Evolutionary conservation across 176 grass and related monocot genomes (phyloP), one percentile per base, ranked within the genome.

Genomic region (Poa pratensis): DNA sequence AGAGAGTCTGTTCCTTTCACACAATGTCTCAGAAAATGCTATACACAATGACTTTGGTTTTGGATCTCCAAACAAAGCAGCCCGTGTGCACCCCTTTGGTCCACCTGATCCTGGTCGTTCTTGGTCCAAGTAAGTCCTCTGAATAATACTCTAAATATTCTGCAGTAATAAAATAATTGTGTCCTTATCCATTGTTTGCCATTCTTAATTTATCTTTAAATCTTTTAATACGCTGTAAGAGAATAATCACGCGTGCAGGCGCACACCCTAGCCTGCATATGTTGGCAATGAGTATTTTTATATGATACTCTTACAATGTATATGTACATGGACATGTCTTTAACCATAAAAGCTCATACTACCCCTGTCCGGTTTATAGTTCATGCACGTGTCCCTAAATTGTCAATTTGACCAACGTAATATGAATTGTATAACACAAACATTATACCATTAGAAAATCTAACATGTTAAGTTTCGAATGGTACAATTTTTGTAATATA

Each of bases 101-200:
- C 77, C 88, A 24, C 81, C 78, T 79, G 72, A 42, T 42, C 40
- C 40, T 42, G 40, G 40, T 88, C 78, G 68, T 89, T 88, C 73
- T 57, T 95, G 91, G 89, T 86, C 91, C 82, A 98, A 94, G 96
- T 98, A 94, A 86, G 89, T 88, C 11, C 14, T 73, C 68, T 66
- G 40, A 24, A 85, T 28, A 30, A 12, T 63, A 53, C 78, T 73
- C 52, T 55, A 23, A 8, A 57, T 79, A 75, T 78, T 53, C 61
- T 68, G 39, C 9, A 35, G 32, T 22, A 52, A 35, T 74, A 42
- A 65, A 22, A 24, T 34, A 20, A 48, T 84, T 82, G 17, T 68
- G 59, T 67, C 37, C 19, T 49, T 30, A 50, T 17, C 22, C 63
- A 12, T 79, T 54, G 43, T 75, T 73, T 73, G 5, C 51, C 42